Conservation (phyloP, 495 filamentous ascomycete species). For the Penicillium subrubescens region DNA sequence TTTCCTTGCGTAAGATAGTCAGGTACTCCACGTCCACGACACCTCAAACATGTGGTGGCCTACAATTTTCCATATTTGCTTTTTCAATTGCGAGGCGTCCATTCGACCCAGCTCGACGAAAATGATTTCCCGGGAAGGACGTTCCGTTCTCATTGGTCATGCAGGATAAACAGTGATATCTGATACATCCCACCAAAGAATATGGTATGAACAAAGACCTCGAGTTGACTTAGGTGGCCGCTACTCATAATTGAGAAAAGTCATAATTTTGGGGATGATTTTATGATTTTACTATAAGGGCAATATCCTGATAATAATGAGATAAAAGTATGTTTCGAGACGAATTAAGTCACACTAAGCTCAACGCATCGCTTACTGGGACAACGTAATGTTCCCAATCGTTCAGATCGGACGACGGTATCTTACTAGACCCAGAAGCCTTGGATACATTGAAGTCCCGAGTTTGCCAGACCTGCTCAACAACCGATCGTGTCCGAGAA, state of each 20-base stretch:
- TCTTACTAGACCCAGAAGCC: not conserved
- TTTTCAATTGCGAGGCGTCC: not conserved
- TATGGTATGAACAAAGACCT: too few relatives aligned
- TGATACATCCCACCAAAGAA: not conserved
- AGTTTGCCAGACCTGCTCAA: not conserved
- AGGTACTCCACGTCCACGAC: not conserved
- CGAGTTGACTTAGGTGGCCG: not conserved
- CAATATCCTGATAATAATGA: not conserved
- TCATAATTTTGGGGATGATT: not conserved
- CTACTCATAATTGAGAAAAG: not conserved
- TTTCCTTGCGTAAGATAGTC: not conserved
- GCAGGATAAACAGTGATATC: not conserved
- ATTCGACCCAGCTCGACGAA: not conserved
- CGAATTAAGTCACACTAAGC: not conserved
- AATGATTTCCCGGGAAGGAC: not conserved
- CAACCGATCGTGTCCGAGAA: not conserved
- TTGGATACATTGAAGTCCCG: not conserved
- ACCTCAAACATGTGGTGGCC: not conserved
- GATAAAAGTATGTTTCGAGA: not conserved
- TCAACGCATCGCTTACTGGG: not conserved
- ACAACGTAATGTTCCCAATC: constrained; percentile 1
- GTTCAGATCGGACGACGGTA: not conserved
- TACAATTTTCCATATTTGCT: not conserved
- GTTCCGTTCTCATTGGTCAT: not conserved
- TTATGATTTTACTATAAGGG: not conserved